phyloP scores from a whole-genome alignment of 2,329 filamentous ascomycete species.

The Myrmaecium sp. region DNA sequence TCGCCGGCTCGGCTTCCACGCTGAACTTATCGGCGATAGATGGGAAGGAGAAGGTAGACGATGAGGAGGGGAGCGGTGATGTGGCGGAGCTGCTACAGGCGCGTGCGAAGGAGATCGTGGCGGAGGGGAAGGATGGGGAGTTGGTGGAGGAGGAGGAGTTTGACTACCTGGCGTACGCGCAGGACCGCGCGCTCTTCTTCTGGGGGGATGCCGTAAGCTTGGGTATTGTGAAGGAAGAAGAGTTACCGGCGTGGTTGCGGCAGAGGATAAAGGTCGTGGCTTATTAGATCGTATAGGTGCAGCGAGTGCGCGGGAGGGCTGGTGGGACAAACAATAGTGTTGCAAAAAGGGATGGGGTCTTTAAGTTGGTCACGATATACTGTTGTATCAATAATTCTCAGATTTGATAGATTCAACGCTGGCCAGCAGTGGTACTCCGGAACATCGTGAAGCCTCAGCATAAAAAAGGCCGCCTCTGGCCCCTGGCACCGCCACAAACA shows the following conservation, averaged over 20 bases:
- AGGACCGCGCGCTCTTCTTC: slow-evolving; percentile 82
- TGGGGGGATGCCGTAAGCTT: slow-evolving; percentile 76
- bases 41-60: slow-evolving; percentile 6
- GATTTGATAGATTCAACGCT: too few species aligned
- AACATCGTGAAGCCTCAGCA: too few species aligned
- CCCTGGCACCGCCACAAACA: too few species aligned
- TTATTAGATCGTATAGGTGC: slow-evolving; percentile 37
- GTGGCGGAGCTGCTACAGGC: slow-evolving; percentile 10
- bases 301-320: too few species aligned
- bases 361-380: too few species aligned
- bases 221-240: slow-evolving; percentile 57
- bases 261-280: slow-evolving; percentile 52
- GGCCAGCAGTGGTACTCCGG: too few species aligned
- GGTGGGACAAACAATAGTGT: too few species aligned
- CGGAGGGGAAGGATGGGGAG: slow-evolving; percentile 7
- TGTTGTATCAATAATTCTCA: too few species aligned
- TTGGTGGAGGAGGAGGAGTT: slow-evolving; percentile 51
- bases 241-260: slow-evolving; percentile 54
- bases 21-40: slow-evolving; percentile 7
- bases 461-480: too few species aligned
- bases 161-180: slow-evolving; percentile 82
- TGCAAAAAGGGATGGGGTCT: too few species aligned
- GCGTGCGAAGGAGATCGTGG: too few species aligned
- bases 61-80: slow-evolving; percentile 11
- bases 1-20: background rate